Conservation (phyloP, 441 rosid genomes). For the Croton laevigatus region DNA sequence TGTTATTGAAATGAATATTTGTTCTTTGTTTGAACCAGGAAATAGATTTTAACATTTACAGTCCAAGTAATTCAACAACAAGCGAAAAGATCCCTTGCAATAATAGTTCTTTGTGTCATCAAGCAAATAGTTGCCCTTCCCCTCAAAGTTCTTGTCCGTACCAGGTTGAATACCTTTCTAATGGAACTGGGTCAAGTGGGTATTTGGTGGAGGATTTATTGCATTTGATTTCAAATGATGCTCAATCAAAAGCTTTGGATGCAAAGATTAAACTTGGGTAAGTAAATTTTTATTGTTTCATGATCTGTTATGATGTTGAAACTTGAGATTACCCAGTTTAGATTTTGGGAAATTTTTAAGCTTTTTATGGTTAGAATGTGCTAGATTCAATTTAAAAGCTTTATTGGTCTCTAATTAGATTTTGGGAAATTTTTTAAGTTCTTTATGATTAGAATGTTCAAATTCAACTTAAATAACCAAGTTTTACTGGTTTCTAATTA, state of each 20-base stretch:
- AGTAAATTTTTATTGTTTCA: constrained; percentile 17
- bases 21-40: constrained; percentile 30
- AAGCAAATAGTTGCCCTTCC: constrained; percentile 44
- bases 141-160: constrained; percentile 63
- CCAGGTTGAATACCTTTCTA: constrained; percentile 66
- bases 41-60: constrained; percentile 59
- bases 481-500: not conserved
- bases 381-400: not conserved
- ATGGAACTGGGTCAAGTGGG: constrained; percentile 73
- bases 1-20: not conserved
- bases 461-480: too few species aligned
- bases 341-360: too few species aligned
- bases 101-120: constrained; percentile 48
- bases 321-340: too few species aligned
- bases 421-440: too few species aligned
- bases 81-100: constrained; percentile 61
- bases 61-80: constrained; percentile 68
- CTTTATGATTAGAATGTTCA: too few species aligned
- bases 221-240: constrained; percentile 53
- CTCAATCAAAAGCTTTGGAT: constrained; percentile 38
- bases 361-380: too few species aligned
- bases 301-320: not conserved
- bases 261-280: constrained; percentile 77
- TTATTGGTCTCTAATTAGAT: not conserved
- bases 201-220: constrained; percentile 67